Percentiles rank a stretch among this genome's conserved stretches.
Evolutionary conservation across 176 grass and related monocot species (phyloP).

Genomic region (Otatea glauca): DNA sequence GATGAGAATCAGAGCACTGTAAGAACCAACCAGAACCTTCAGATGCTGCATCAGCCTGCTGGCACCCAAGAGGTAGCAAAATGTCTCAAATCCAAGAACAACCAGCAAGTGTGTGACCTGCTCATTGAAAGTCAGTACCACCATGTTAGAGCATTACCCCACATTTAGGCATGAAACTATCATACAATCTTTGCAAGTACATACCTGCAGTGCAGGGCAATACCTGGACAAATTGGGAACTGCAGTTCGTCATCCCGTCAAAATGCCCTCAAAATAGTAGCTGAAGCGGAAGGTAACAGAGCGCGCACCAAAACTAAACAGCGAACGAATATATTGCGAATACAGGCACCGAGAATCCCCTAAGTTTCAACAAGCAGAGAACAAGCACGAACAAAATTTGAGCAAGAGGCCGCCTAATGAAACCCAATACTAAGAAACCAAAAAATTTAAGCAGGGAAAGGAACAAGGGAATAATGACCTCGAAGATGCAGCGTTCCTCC

Average conservation of each 20-base stretch:
- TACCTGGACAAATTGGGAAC: slow-evolving; percentile 28
- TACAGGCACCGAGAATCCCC: neutral
- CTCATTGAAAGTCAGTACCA: slow-evolving; percentile 42
- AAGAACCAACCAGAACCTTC: too few species aligned
- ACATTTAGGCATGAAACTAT: neutral
- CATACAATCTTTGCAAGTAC: slow-evolving; percentile 14
- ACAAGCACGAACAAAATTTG: neutral
- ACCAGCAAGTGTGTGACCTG: slow-evolving; percentile 94
- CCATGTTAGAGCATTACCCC: slow-evolving; percentile 32
- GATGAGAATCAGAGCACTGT: too few species aligned
- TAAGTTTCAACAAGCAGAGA: neutral
- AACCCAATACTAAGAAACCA: neutral
- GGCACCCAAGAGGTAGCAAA: slow-evolving; percentile 92
- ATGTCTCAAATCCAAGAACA: slow-evolving; percentile 92
- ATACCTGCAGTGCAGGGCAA: neutral
- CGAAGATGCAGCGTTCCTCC: too few species aligned
- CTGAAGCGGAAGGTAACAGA: slow-evolving; percentile 4
- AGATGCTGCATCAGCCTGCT: slow-evolving; percentile 57
- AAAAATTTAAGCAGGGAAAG: neutral
- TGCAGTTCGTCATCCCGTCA: neutral
- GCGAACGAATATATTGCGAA: neutral
- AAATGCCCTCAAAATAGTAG: neutral
- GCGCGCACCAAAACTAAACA: slow-evolving; percentile 8
- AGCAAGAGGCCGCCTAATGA: neutral
- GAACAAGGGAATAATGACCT: neutral